These are phyloP conservation scores for Talaromyces borbonicus DNA, from an alignment of 495 filamentous ascomycete species.

Conservation along the genomic window DNA sequence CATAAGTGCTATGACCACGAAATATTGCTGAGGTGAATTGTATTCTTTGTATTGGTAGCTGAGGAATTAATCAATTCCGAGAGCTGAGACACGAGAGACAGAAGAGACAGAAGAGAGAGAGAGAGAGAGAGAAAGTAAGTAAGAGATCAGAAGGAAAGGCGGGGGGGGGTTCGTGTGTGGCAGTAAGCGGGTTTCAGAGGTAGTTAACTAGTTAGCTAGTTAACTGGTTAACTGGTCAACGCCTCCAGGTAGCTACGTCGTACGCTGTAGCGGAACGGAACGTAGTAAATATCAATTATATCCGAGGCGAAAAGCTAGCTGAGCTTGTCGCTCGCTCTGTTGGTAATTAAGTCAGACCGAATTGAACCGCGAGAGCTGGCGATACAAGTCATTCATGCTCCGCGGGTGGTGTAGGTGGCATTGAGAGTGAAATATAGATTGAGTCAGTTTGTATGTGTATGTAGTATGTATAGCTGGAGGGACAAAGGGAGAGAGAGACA, in stretches of 20 bases:
- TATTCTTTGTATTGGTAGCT: background rate
- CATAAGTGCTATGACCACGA: conserved; percentile 24
- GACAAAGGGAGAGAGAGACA: background rate
- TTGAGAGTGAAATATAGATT: too few species aligned
- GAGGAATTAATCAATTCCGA: background rate
- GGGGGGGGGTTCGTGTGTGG: background rate
- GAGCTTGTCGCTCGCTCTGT: too few species aligned
- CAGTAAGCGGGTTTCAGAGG: background rate
- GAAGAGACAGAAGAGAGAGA: too few species aligned
- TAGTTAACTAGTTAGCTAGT: background rate
- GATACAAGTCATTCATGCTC: conserved; percentile 1
- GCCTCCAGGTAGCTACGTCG: too few species aligned
- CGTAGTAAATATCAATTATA: too few species aligned
- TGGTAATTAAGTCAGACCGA: too few species aligned
- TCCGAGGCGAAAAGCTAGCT: too few species aligned
- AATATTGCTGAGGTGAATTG: background rate
- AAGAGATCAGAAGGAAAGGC: background rate
- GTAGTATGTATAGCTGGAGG: background rate
- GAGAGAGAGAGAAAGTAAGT: too few species aligned
- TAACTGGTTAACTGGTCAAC: background rate
- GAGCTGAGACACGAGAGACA: too few species aligned
- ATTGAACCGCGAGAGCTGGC: background rate
- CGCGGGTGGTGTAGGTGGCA: too few species aligned
- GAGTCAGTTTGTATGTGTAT: background rate
- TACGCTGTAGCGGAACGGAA: too few species aligned